Evolutionary conservation across 768 basidiomycete species (phyloP).

Genomic region (Leccinum olivaceopallidum): DNA sequence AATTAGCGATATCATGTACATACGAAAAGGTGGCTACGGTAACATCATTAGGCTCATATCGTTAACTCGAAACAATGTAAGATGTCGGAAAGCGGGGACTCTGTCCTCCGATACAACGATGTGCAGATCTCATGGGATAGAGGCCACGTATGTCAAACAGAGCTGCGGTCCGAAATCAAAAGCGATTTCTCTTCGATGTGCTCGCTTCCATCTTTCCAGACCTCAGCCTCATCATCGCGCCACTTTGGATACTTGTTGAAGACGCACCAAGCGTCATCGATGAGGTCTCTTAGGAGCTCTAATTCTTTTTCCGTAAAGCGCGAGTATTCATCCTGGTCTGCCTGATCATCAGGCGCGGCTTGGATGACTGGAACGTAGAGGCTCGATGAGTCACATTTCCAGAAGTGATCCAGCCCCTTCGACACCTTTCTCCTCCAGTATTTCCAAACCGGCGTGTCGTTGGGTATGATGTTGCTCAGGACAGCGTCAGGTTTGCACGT

Average conservation of each 20-base stretch:
- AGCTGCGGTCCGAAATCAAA: not conserved
- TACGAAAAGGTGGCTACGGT: not conserved
- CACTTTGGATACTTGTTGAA: constrained; percentile 19
- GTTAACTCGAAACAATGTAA: not conserved
- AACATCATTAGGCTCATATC: not conserved
- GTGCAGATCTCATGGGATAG: not conserved
- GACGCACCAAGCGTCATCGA: constrained; percentile 26
- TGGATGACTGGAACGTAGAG: constrained; percentile 18
- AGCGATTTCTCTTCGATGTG: not conserved
- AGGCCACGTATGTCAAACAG: constrained; percentile 3
- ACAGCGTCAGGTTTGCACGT: constrained; percentile 5
- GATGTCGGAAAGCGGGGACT: not conserved
- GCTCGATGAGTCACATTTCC: not conserved
- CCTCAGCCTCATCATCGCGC: constrained; percentile 3
- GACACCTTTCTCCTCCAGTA: constrained; percentile 28
- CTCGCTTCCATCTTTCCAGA: not conserved
- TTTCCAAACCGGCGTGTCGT: constrained; percentile 30
- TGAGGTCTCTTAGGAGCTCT: constrained; percentile 16
- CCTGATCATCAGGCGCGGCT: constrained; percentile 6
- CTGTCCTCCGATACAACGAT: not conserved
- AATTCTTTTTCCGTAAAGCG: constrained; percentile 7
- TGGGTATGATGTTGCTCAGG: constrained; percentile 25
- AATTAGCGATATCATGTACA: not conserved
- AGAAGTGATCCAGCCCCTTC: constrained; percentile 17
- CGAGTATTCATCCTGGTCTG: constrained; percentile 11